phyloP scores from a whole-genome alignment of 768 basidiomycete species.

The Pisolithus albus region DNA sequence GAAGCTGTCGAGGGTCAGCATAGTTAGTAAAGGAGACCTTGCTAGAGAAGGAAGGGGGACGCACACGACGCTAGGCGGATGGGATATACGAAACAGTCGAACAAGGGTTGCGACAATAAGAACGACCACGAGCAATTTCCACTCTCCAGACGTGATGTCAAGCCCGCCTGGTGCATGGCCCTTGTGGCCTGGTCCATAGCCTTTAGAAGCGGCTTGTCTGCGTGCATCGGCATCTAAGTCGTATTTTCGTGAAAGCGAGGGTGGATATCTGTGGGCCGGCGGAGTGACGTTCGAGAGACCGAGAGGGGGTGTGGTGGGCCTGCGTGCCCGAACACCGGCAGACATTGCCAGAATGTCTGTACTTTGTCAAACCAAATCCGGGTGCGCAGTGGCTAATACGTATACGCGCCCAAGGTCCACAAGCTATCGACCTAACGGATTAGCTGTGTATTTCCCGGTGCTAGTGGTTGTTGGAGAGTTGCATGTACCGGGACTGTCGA shows the following conservation, averaged over 20 bases:
- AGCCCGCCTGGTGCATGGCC: conserved; percentile 52
- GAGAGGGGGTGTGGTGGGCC: conserved; percentile 62
- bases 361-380: not conserved
- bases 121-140: conserved; percentile 63
- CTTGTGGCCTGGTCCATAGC: conserved; percentile 46
- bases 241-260: conserved; percentile 43
- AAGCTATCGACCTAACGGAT: no score
- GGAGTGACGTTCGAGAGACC: conserved; percentile 32
- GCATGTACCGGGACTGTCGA: no score
- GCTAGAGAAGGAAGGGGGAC: conserved; percentile 23
- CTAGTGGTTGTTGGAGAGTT: no score
- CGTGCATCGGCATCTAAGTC: conserved; percentile 71
- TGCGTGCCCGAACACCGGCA: conserved; percentile 53
- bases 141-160: conserved; percentile 63
- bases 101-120: conserved; percentile 69
- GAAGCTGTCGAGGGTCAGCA: conserved; percentile 50
- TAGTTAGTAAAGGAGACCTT: not conserved
- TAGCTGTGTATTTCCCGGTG: no score
- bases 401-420: not conserved
- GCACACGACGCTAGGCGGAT: conserved; percentile 89
- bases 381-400: not conserved
- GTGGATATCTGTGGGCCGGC: conserved; percentile 52
- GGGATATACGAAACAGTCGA: conserved; percentile 78
- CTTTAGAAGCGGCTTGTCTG: conserved; percentile 62
- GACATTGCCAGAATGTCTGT: conserved; percentile 26